These are phyloP conservation scores for Akanthomyces dipterigenus DNA, from an alignment of 2,329 filamentous ascomycete genomes.

Conservation along the genomic window DNA sequence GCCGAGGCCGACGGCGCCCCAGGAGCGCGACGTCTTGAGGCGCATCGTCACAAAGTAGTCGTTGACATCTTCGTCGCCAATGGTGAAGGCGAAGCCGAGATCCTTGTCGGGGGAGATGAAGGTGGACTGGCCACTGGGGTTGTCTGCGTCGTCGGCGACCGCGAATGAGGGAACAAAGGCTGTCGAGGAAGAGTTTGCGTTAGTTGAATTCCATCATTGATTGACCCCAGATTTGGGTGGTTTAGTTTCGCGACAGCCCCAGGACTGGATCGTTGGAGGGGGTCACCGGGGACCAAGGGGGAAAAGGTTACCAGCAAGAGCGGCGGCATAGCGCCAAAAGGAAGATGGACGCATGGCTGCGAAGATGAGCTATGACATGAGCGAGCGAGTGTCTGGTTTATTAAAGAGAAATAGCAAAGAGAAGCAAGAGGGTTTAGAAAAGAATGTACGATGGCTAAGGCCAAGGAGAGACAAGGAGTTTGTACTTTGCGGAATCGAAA, in stretches of 20 bases:
- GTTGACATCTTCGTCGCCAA: slow-evolving; percentile 37
- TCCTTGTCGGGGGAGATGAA: slow-evolving; percentile 38
- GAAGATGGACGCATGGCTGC: slow-evolving; percentile 4
- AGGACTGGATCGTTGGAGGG: background rate
- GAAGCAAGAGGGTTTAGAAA: background rate
- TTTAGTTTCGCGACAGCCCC: background rate
- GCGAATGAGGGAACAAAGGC: slow-evolving; percentile 16
- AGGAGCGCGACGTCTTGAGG: slow-evolving; percentile 38
- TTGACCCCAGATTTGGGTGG: no score
- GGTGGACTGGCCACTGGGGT: slow-evolving; percentile 29
- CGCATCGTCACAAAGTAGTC: slow-evolving; percentile 50
- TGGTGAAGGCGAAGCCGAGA: slow-evolving; percentile 44
- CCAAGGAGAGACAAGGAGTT: slow-evolving; percentile 1
- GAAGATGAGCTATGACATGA: slow-evolving; percentile 1
- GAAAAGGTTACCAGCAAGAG: slow-evolving; percentile 4
- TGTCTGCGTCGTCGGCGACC: slow-evolving; percentile 22
- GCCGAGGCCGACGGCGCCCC: slow-evolving; percentile 51
- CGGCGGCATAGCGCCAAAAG: slow-evolving; percentile 10
- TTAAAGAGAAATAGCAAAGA: background rate
- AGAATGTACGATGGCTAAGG: background rate
- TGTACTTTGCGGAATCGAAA: background rate
- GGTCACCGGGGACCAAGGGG: no score
- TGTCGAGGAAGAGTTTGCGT: background rate
- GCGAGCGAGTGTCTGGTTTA: background rate
- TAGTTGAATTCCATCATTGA: no score